Percentiles rank a stretch among this genome's conserved stretches.
Conservation (phyloP, 2,329 filamentous ascomycete species). For the Cercospora sesami region DNA sequence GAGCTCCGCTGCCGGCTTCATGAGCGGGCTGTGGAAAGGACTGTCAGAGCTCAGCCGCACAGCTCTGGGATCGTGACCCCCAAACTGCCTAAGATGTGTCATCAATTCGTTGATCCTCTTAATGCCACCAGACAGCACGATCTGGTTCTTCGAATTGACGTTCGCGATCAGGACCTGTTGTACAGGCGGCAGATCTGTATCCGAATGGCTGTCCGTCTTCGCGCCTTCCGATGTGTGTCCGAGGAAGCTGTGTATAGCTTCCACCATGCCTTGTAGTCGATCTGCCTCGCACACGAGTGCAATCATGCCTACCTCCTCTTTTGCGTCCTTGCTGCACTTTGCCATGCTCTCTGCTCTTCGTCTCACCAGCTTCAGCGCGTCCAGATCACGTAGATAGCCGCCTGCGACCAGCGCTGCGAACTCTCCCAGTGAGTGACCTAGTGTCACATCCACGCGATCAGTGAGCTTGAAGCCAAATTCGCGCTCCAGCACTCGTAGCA, state of each 20-base stretch:
- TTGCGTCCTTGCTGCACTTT: conserved; percentile 67
- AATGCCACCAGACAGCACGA: conserved; percentile 86
- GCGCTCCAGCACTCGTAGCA: conserved; percentile 79
- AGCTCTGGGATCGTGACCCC: conserved; percentile 85
- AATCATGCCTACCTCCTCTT: conserved; percentile 86
- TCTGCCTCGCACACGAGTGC: conserved; percentile 84
- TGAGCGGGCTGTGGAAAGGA: conserved; percentile 88
- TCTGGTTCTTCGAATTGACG: conserved; percentile 94
- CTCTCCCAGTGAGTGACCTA: conserved; percentile 90
- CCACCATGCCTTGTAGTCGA: conserved; percentile 68
- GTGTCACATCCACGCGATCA: conserved; percentile 73
- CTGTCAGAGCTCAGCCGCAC: conserved; percentile 83
- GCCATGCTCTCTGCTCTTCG: conserved; percentile 81
- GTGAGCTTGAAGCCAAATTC: conserved; percentile 76
- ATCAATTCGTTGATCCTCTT: conserved; percentile 78
- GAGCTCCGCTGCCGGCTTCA: conserved; percentile 76
- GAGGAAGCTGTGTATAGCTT: conserved; percentile 76
- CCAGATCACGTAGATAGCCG: conserved; percentile 73
- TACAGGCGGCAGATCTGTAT: conserved; percentile 69
- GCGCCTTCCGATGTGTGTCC: conserved; percentile 64
- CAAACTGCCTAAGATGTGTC: conserved; percentile 82
- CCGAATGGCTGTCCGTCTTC: conserved; percentile 61
- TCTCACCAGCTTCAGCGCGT: conserved; percentile 75
- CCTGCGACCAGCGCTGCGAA: conserved; percentile 87
- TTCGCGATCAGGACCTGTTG: conserved; percentile 90